Percentiles rank a stretch among this genome's conserved stretches.
phyloP scores from a whole-genome alignment of 768 basidiomycete genomes.

The Guyanaporus albipodus region DNA sequence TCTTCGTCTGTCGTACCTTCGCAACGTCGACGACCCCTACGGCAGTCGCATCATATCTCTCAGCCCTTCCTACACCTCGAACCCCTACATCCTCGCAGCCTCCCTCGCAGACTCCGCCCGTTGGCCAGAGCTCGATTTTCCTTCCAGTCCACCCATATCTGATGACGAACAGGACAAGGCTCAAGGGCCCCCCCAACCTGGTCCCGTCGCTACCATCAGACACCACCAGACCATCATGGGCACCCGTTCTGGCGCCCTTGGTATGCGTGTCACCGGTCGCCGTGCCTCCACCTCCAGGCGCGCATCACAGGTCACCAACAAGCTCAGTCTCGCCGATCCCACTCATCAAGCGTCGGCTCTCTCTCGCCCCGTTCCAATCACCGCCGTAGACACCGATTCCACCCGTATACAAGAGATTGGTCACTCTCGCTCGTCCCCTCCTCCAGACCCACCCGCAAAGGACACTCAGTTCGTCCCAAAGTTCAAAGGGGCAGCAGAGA shows the following conservation, averaged over 20 bases:
- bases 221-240: constrained; percentile 91
- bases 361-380: constrained; percentile 7
- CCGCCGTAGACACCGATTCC: constrained; percentile 11
- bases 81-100: constrained; percentile 79
- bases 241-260: constrained; percentile 61
- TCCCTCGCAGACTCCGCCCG: constrained; percentile 72
- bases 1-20: constrained; percentile 82
- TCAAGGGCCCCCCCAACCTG: constrained; percentile 1
- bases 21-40: constrained; percentile 84
- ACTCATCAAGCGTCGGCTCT: not conserved
- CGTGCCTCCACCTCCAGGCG: constrained; percentile 52
- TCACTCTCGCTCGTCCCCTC: constrained; percentile 1
- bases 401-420: not conserved
- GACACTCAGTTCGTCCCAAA: constrained; percentile 65
- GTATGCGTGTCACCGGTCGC: constrained; percentile 72
- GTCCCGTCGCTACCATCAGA: constrained; percentile 49
- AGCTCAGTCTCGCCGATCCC: constrained; percentile 1
- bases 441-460: constrained; percentile 41
- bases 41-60: constrained; percentile 78
- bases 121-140: constrained; percentile 82
- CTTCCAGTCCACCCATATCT: constrained; percentile 67
- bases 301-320: constrained; percentile 28
- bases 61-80: constrained; percentile 70
- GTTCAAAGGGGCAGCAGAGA: constrained; percentile 82
- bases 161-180: constrained; percentile 47